Percentiles rank a stretch among this genome's conserved stretches.
phyloP scores from a whole-genome alignment of 192 early-diverging fungal species.

The Coemansia sp. region DNA sequence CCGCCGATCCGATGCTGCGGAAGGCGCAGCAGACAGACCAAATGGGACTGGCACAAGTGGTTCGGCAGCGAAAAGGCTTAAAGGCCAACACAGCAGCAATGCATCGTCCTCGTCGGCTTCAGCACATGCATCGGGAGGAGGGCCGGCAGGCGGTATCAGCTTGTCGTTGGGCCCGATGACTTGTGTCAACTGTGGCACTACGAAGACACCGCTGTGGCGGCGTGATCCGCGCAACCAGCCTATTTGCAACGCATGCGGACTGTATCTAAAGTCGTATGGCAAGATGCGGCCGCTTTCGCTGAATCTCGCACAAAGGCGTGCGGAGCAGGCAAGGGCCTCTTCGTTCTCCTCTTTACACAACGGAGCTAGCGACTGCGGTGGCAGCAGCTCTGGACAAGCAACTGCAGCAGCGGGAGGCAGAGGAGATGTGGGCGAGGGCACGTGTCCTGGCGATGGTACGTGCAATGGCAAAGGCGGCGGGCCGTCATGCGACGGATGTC shows the following conservation, averaged over 20 bases:
- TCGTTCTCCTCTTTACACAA: background rate
- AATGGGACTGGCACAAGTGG: background rate
- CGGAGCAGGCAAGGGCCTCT: slow-evolving; percentile 5
- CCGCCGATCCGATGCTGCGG: background rate
- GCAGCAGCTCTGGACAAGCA: background rate
- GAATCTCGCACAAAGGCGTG: slow-evolving; percentile 37
- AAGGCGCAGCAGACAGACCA: background rate
- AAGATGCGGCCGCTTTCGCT: slow-evolving; percentile 54
- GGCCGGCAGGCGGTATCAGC: background rate
- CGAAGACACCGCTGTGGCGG: slow-evolving; percentile 79
- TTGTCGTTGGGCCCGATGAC: slow-evolving; percentile 42
- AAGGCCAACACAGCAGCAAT: slow-evolving; percentile 1
- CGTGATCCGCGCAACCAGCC: slow-evolving; percentile 71
- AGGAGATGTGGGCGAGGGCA: slow-evolving; percentile 40
- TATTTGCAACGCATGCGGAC: slow-evolving; percentile 81
- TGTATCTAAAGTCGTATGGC: slow-evolving; percentile 55
- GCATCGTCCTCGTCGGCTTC: background rate
- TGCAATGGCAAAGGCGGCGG: slow-evolving; percentile 76
- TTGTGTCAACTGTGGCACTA: slow-evolving; percentile 79
- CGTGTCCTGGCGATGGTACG: slow-evolving; percentile 75
- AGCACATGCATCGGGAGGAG: background rate
- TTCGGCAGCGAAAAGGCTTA: background rate
- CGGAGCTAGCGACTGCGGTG: background rate
- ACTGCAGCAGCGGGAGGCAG: background rate
- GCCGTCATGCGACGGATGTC: slow-evolving; percentile 72